Percentiles rank a stretch among this genome's conserved stretches.
Conservation (phyloP, 2,329 filamentous ascomycete genomes). For the Coniella vitis region DNA sequence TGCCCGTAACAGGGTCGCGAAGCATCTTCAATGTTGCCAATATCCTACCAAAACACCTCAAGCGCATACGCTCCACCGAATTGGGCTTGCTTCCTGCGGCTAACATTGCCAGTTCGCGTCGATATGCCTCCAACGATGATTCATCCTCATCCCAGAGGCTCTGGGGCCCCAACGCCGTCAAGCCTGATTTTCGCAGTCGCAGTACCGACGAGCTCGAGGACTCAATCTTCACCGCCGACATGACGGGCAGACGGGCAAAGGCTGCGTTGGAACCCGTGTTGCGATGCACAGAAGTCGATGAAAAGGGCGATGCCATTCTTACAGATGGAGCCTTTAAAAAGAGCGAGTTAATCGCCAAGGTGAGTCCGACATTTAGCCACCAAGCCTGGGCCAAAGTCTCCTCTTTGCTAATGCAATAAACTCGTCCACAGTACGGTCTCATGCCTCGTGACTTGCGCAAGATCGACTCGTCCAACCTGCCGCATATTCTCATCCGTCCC, state of each 20-base stretch:
- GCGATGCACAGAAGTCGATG: conserved; percentile 91
- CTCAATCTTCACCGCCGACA: conserved; percentile 61
- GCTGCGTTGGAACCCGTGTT: conserved; percentile 78
- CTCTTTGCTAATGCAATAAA: conserved; percentile 3
- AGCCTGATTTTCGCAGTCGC: conserved; percentile 17
- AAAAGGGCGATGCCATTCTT: conserved; percentile 82
- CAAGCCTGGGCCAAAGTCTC: no score
- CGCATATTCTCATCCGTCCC: conserved; percentile 89
- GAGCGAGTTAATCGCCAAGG: conserved; percentile 91
- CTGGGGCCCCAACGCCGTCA: conserved; percentile 35
- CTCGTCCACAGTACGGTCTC: conserved; percentile 64
- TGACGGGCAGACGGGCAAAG: conserved; percentile 61
- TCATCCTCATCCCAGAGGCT: conserved; percentile 43
- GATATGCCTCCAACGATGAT: conserved; percentile 23
- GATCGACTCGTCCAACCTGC: conserved; percentile 92
- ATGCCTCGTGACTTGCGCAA: conserved; percentile 93
- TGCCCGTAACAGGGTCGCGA: conserved; percentile 12
- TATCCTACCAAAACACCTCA: conserved; percentile 22
- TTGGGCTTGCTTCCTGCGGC: not conserved
- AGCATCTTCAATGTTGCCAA: conserved; percentile 20
- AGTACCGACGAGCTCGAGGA: conserved; percentile 31
- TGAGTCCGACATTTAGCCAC: conserved; percentile 30
- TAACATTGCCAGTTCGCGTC: conserved; percentile 18
- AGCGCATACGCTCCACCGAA: conserved; percentile 8
- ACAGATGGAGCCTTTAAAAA: conserved; percentile 97